Evolutionary conservation across 495 filamentous ascomycete genomes (phyloP), one percentile per base, ranked within the genome.

Genomic region (Penicillium waksmanii): DNA sequence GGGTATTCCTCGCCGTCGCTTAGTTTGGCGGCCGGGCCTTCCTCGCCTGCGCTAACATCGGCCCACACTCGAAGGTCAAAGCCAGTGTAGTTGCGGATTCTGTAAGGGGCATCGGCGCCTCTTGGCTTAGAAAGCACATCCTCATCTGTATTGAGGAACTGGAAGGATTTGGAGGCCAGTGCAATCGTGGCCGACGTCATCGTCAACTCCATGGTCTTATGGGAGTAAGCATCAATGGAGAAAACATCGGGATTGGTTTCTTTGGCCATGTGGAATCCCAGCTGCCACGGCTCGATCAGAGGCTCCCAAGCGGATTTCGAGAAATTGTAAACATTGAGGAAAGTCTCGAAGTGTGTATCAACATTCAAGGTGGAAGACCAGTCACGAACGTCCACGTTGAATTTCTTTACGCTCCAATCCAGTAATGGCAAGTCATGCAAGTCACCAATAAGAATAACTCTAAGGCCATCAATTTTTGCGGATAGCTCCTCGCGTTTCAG

Each of bases 271-370:
- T 95, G 91, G 65, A 98, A 87, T 27, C 93, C 94, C 19, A 98
- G 77, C 59, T 95, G 87, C 95, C 95, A 98, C 34, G 96, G 95
- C 71, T 98, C 95, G 25, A 98, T 88, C 34, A 98, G 77, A 9
- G 95, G 95, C 72, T 98, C 95, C 95, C 95, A 98, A 9, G 92
- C 90, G 1, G 96, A 98, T 72, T 98, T 98, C 19, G 95, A 93
- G 74, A 98, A 98, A 72, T 98, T 98, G 80, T 96, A 98, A 52
- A 98, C 87, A 70, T 98, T 98, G 65, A 96, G 81, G 72, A 95
- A 97, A 57, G 92, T 93, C 63, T 98, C 92, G 54, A 98, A 87
- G 35, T 80, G 91, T 1, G 91, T 91, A 67, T 97, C 93, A 2
- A 91, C 93, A 64, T 85, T 92, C 75, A 98, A 80, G 11, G 87